These are phyloP conservation scores for Boechera divaricarpa DNA, from an alignment of 345 rosid species.

Conservation along the genomic window DNA sequence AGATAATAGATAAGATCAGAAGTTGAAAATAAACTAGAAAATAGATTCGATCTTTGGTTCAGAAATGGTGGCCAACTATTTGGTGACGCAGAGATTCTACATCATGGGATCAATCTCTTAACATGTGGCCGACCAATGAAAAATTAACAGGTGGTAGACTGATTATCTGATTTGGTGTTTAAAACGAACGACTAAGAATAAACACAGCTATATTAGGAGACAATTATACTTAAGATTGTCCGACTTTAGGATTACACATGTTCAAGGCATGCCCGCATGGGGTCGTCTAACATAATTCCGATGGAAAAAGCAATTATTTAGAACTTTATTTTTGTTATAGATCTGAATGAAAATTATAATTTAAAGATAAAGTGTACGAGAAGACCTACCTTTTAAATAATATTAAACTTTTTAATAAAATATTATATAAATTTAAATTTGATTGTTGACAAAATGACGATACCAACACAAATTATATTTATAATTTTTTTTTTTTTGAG, in stretches of 20 bases:
- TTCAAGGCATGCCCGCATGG: slow-evolving; percentile 45
- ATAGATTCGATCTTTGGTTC: slow-evolving; percentile 5
- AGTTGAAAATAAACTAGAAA: neutral
- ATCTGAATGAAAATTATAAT: slow-evolving; percentile 15
- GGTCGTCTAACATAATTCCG: slow-evolving; percentile 35
- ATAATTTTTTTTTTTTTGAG: no score
- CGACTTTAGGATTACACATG: slow-evolving; percentile 43
- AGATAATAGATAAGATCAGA: neutral
- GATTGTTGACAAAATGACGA: no score
- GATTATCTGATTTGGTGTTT: neutral
- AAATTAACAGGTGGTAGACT: neutral
- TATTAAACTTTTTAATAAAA: no score
- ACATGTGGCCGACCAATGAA: slow-evolving; percentile 36
- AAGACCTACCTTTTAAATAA: neutral
- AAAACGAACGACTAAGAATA: slow-evolving; percentile 8
- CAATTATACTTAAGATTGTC: slow-evolving; percentile 31
- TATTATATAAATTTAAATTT: no score
- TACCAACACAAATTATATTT: no score
- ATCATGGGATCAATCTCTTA: slow-evolving; percentile 23
- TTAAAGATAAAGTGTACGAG: neutral
- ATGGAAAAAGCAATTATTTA: slow-evolving; percentile 36
- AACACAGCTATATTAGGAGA: slow-evolving; percentile 33
- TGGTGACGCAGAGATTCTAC: slow-evolving; percentile 27
- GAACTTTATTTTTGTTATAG: slow-evolving; percentile 10
- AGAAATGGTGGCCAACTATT: slow-evolving; percentile 39